Base-by-base conservation (phyloP, 345 rosid genomes). In the Hibiscus tridactylites region DNA sequence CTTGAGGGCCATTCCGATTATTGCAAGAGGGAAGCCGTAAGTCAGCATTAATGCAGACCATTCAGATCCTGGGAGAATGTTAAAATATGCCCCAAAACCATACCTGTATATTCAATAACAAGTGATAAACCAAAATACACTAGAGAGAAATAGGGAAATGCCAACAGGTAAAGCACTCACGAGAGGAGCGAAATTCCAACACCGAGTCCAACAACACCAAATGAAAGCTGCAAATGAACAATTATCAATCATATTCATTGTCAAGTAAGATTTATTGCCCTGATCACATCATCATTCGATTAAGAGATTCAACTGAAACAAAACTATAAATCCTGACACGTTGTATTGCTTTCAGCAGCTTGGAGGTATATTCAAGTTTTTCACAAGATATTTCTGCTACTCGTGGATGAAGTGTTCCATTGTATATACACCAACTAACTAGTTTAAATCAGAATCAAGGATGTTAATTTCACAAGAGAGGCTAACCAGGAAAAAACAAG, bases 1-100 rank as follows among this genome's bases (percentile, higher is more conserved):
- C 97, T 95, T 92, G 79, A 95, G 90, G 64, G 97, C 97, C 99
- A 95, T 95, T 73, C 99, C 99, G 3, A 95, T 95, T 24, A 95
- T 86, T 57, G 99, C 93, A 74, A 95, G 97, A 33, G 99, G 99
- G 71, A 95, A 95, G 44, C 99, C 96, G 82, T 95, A 95, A 1
- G 99, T 95, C 28, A 95, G 81, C 97, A 95, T 90, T 57, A 95
- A 21, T 2, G 97, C 99, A 0, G 99, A 92, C 99, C 99, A 95
- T 73, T 95, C 99, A 21, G 99, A 87, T 75, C 99, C 97, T 2
- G 99, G 97, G 35, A 95, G 88, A 79, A 95, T 81, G 73, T 86
- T 95, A 70, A 95, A 95, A 72, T 95, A 95, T 0, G 99, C 99
- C 15, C 97, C 96, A 72, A 95, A 92, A 71, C 99, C 99, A 57